A percentile compares a stretch with the other conserved stretches of the same genome.
Conservation (phyloP, 2,329 filamentous ascomycete species). For the Claviceps arundinis region DNA sequence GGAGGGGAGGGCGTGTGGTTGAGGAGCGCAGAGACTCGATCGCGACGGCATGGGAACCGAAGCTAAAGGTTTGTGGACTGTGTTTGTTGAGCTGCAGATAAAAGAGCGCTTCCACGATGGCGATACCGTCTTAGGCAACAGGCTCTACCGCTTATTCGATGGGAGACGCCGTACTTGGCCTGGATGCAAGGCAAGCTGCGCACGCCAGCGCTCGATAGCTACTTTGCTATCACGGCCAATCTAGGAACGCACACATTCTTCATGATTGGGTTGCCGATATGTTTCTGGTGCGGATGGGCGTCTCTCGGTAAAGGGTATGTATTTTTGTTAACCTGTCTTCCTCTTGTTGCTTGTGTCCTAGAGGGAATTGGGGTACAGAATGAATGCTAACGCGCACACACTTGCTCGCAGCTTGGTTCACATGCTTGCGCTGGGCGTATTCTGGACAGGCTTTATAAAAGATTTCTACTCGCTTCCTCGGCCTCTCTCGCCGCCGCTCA, state of each 20-base stretch:
- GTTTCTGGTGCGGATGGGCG: conserved; percentile 92
- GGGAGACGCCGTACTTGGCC: conserved; percentile 91
- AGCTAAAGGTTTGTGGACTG: conserved; percentile 4
- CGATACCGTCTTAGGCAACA: conserved; percentile 71
- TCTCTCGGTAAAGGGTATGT: conserved; percentile 74
- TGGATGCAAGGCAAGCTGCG: conserved; percentile 70
- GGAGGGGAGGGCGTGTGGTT: neutral
- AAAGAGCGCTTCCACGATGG: conserved; percentile 72
- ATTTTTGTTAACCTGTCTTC: neutral
- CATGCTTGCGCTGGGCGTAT: conserved; percentile 65
- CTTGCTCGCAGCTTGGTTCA: conserved; percentile 45
- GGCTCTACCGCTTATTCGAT: conserved; percentile 75
- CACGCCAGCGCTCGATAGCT: conserved; percentile 77
- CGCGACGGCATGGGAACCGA: neutral
- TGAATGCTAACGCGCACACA: neutral
- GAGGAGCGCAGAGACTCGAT: neutral
- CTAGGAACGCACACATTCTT: conserved; percentile 97
- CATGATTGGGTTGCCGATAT: conserved; percentile 85
- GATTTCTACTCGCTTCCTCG: conserved; percentile 86
- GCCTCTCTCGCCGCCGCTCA: conserved; percentile 79
- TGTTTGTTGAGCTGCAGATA: conserved; percentile 41
- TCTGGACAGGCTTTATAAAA: conserved; percentile 86
- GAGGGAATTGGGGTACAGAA: neutral
- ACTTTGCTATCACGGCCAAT: conserved; percentile 94
- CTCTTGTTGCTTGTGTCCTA: neutral